These are phyloP conservation scores for Monosporascus sp. DNA, from an alignment of 2,329 filamentous ascomycete genomes.

Conservation along the genomic window DNA sequence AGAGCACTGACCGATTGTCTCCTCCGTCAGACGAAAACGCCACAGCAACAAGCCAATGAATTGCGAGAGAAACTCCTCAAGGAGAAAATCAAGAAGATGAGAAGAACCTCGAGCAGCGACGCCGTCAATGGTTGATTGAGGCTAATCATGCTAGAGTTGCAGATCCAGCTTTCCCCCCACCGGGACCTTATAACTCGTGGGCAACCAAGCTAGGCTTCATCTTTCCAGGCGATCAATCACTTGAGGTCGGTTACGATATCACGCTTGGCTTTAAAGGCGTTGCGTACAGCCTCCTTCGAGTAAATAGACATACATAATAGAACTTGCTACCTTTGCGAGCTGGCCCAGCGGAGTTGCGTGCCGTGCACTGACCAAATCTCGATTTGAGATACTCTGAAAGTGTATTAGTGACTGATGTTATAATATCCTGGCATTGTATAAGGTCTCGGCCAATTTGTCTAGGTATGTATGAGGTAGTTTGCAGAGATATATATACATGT, in stretches of 20 bases:
- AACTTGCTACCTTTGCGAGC: too few species aligned
- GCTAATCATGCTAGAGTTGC: constrained; percentile 40
- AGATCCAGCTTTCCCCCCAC: constrained; percentile 6
- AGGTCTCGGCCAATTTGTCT: too few species aligned
- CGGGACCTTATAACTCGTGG: background rate
- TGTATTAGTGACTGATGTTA: too few species aligned
- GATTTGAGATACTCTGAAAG: too few species aligned
- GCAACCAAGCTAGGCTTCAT: background rate
- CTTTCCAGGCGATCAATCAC: background rate
- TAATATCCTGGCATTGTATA: too few species aligned
- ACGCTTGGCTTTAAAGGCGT: background rate
- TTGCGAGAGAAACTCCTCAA: constrained; percentile 45
- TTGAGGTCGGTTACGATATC: background rate
- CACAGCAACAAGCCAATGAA: constrained; percentile 38
- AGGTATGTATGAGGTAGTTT: too few species aligned
- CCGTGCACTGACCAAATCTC: too few species aligned
- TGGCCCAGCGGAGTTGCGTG: too few species aligned
- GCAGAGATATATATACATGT: too few species aligned
- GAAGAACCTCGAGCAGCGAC: constrained; percentile 40
- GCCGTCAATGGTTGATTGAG: constrained; percentile 35
- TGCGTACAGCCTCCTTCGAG: background rate
- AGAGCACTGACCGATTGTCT: constrained; percentile 29
- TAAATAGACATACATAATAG: background rate
- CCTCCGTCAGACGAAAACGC: constrained; percentile 28
- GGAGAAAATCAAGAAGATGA: constrained; percentile 51